Conservation (phyloP, 139 green algal species). For the Marvania coccoides region DNA sequence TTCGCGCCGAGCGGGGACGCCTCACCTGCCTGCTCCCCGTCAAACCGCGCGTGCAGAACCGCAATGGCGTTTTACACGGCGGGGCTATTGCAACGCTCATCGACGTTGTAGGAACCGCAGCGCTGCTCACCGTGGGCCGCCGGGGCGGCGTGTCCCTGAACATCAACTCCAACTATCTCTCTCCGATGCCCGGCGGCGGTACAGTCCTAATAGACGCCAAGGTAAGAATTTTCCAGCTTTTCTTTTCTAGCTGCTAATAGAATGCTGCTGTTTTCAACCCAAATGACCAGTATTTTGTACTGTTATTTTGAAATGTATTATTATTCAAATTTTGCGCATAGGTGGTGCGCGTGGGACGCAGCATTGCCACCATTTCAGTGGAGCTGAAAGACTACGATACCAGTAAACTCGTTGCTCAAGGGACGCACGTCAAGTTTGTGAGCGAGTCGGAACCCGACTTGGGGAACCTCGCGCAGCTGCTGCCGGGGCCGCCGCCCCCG, state of each 20-base stretch:
- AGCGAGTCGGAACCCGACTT: background rate
- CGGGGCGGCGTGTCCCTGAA: slow-evolving; percentile 7
- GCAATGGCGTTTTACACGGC: slow-evolving; percentile 19
- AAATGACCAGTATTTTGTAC: background rate
- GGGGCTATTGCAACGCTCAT: slow-evolving; percentile 32
- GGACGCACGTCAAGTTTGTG: slow-evolving; percentile 9
- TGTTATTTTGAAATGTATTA: background rate
- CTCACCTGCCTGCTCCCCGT: slow-evolving; percentile 3
- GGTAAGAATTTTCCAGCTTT: background rate
- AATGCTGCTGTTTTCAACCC: background rate
- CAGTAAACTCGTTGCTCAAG: background rate
- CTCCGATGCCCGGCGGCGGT: background rate
- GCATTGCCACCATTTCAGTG: slow-evolving; percentile 7
- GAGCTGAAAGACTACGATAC: slow-evolving; percentile 1
- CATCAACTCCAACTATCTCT: slow-evolving; percentile 23
- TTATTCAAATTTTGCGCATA: background rate
- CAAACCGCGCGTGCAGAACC: slow-evolving; percentile 2
- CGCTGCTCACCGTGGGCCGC: slow-evolving; percentile 20
- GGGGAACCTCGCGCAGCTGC: background rate
- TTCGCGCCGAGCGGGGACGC: background rate
- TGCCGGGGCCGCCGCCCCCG: background rate
- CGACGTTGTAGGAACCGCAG: slow-evolving; percentile 33
- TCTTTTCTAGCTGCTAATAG: background rate
- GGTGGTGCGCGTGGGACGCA: background rate
- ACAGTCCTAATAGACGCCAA: slow-evolving; percentile 7